A percentile compares a stretch with the other conserved stretches of the same genome.
Evolutionary conservation across 345 rosid genomes (phyloP).

Genomic region (Odontarrhena argentea): DNA sequence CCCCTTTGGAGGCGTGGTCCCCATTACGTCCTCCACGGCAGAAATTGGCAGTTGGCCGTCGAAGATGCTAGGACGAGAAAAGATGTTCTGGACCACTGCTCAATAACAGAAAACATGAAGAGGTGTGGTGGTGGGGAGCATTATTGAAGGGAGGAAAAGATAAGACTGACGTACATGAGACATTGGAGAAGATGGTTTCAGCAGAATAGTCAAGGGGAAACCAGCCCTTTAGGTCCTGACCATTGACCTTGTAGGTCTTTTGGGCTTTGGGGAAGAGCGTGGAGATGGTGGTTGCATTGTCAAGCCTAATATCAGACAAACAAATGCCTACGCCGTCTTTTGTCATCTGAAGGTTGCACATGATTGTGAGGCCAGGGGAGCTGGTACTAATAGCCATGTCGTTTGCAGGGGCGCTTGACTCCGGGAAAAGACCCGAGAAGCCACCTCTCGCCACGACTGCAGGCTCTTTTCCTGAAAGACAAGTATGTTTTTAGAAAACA

Average conservation of each 20-base stretch:
- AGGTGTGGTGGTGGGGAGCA: constrained; percentile 8
- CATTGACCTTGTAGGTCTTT: constrained; percentile 57
- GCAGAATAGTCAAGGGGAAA: constrained; percentile 56
- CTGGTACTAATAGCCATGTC: constrained; percentile 44
- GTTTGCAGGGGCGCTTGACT: constrained; percentile 54
- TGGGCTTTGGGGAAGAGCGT: constrained; percentile 41
- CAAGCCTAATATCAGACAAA: constrained; percentile 56
- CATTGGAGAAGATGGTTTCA: constrained; percentile 46
- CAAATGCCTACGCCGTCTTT: constrained; percentile 72
- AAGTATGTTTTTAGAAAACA: background rate
- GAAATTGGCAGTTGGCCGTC: constrained; percentile 50
- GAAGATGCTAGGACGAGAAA: constrained; percentile 54
- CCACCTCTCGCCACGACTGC: constrained; percentile 80
- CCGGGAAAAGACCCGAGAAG: constrained; percentile 77
- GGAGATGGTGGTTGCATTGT: constrained; percentile 58
- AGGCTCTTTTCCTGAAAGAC: constrained; percentile 59
- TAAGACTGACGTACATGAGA: constrained; percentile 45
- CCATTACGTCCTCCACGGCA: constrained; percentile 55
- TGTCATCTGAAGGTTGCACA: constrained; percentile 73
- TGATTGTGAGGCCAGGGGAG: constrained; percentile 44
- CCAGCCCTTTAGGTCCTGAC: constrained; percentile 61
- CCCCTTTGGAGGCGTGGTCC: constrained; percentile 43
- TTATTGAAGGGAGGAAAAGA: constrained; percentile 1
- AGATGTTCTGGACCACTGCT: constrained; percentile 62
- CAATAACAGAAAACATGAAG: constrained; percentile 16